Evolutionary conservation across 352 stramenopile species (phyloP), one percentile per base, ranked within the genome.

Genomic region (Thraustochytrium sp.): DNA sequence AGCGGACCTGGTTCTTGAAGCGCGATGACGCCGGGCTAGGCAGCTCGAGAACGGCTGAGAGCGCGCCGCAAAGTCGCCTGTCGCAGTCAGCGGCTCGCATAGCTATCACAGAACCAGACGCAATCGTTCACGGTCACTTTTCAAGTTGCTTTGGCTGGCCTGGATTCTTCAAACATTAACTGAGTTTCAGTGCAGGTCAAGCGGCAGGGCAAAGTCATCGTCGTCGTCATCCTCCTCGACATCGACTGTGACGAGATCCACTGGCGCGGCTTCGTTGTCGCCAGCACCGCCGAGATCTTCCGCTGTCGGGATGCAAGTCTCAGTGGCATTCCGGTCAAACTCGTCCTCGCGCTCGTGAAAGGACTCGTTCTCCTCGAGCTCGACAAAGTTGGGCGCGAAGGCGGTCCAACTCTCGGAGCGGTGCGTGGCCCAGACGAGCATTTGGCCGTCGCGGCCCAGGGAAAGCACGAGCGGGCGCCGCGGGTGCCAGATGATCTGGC

Each of bases 261-360:
- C 42, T 16, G 42, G 42, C 42, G 5, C 42, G 42, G 42, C 42
- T 16, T 49, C 42, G n/a, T n/a, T n/a, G n/a, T n/a, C n/a, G n/a
- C n/a, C n/a, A n/a, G n/a, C n/a, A n/a, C 42, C 5, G 5, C 16
- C 5, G 5, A 49, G 5, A 16, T 49, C 5, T 5, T 16, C 5
- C 5, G 5, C 5, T 16, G 5, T 49, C 42, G 42, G 42, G 5
- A 49, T 5, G 5, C 42, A 49, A 16, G 42, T 49, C 42, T 21
- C 5, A 5, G 54, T 21, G 61, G 5, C 8, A 56, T 83, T 83
- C 8, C 23, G 64, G 38, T 83, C 74, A 31, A 83, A 83, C 55
- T 83, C 74, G 59, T 83, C 74, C 74, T 83, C 74, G 26, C 59
- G 53, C 56, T 83, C 74, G 46, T 76, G 51, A 53, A 82, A 83